phyloP scores from a whole-genome alignment of 495 filamentous ascomycete genomes.

The Aspergillus ostianus region DNA sequence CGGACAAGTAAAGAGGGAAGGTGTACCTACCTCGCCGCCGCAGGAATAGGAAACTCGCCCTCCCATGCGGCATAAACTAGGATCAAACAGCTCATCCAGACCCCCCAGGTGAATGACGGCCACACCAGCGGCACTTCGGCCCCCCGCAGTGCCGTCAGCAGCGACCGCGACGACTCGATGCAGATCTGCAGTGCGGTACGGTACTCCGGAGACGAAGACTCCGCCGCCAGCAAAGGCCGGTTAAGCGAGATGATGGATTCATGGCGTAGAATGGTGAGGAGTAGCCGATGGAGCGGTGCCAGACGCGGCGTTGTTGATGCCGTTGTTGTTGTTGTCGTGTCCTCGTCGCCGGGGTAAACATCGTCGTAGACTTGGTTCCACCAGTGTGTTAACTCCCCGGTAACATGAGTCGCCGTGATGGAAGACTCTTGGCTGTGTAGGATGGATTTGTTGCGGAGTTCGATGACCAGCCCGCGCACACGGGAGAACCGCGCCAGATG shows the following conservation, averaged over 20 bases:
- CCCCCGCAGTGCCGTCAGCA: conserved; percentile 33
- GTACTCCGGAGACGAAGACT: conserved; percentile 36
- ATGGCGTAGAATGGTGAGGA: conserved; percentile 37
- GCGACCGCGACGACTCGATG: conserved; percentile 41
- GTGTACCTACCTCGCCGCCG: conserved; percentile 21
- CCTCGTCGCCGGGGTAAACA: conserved; percentile 30
- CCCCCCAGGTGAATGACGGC: conserved; percentile 48
- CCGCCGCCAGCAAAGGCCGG: conserved; percentile 39
- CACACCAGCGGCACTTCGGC: conserved; percentile 33
- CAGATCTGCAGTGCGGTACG: conserved; percentile 44
- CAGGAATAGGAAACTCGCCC: conserved; percentile 29
- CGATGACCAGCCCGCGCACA: conserved; percentile 42
- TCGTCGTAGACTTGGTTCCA: conserved; percentile 50
- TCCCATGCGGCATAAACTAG: conserved; percentile 46
- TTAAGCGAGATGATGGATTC: conserved; percentile 49
- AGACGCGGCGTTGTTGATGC: conserved; percentile 6
- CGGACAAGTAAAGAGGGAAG: neutral
- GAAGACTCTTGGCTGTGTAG: conserved; percentile 33
- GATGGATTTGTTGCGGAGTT: conserved; percentile 49
- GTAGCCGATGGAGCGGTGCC: conserved; percentile 34
- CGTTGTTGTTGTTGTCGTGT: conserved; percentile 6
- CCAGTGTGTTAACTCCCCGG: conserved; percentile 40
- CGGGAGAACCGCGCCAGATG: conserved; percentile 44
- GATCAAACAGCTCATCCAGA: conserved; percentile 51
- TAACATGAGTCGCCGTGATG: conserved; percentile 36